Conservation (phyloP, 371 early-diverging fungal genomes). For the Mucor racemosus region DNA sequence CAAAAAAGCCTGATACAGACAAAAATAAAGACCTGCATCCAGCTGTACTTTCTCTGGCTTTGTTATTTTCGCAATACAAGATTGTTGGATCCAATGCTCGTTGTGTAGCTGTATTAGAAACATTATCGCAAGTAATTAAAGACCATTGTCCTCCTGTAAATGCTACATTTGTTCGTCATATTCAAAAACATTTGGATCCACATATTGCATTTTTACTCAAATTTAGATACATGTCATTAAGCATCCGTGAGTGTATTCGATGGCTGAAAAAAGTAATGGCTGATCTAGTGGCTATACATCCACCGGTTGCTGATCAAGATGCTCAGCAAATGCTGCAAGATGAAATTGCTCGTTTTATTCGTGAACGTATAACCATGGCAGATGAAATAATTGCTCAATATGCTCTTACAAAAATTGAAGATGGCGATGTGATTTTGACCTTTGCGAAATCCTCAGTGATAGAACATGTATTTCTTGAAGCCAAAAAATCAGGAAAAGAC, state of each 20-base stretch:
- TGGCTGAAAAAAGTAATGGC: slow-evolving; percentile 83
- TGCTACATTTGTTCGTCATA: slow-evolving; percentile 77
- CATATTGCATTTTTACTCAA: slow-evolving; percentile 86
- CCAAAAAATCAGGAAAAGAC: slow-evolving; percentile 70
- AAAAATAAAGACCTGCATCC: slow-evolving; percentile 79
- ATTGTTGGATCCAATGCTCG: slow-evolving; percentile 90
- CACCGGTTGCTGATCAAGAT: slow-evolving; percentile 73
- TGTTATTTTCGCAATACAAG: slow-evolving; percentile 79
- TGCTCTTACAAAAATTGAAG: slow-evolving; percentile 82
- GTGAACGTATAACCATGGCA: slow-evolving; percentile 84
- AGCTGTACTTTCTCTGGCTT: slow-evolving; percentile 77
- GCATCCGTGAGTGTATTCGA: slow-evolving; percentile 91
- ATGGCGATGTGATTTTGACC: slow-evolving; percentile 90
- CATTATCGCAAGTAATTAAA: slow-evolving; percentile 81
- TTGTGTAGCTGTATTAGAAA: slow-evolving; percentile 78
- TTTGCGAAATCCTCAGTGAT: slow-evolving; percentile 87
- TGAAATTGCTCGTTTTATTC: slow-evolving; percentile 82
- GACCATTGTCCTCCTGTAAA: slow-evolving; percentile 88
- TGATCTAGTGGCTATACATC: slow-evolving; percentile 43
- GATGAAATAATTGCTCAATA: slow-evolving; percentile 75
- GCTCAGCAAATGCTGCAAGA: slow-evolving; percentile 55
- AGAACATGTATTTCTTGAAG: slow-evolving; percentile 72
- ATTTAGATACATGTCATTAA: slow-evolving; percentile 77
- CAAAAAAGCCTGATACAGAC: slow-evolving; percentile 51
- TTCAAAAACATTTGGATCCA: slow-evolving; percentile 78